Base-by-base conservation (phyloP, 2,329 filamentous ascomycete genomes). In the Aspergillus ustus region DNA sequence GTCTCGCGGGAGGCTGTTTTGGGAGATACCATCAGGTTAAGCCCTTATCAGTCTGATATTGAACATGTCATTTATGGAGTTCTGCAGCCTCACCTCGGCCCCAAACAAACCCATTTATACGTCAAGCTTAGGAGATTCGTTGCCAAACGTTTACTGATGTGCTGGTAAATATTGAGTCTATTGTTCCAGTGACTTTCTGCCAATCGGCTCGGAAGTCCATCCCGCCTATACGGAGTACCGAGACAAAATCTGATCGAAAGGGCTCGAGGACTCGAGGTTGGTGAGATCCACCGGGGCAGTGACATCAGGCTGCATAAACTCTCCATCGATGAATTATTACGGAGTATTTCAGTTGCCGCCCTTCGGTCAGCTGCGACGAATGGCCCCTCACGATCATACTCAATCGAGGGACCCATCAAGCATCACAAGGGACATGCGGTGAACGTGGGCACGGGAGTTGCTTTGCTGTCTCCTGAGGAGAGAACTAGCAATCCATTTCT, bases 291-390 rank as follows among this genome's bases (percentile, higher is more conserved):
- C 52, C 34, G 25, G 20, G 13, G 15, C 29, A 55, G 69, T 70
- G 64, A 69, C 66, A 62, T 70, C 68, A 69, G 43, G 34, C 34
- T 66, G 67, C 67, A 69, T 65, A 45, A 37, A 19, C 25, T 46
- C 40, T 37, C 49, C 46, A 11, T 40, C 57, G 52, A 31, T 44
- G 20, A 29, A 56, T 51, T 25, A 56, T 51, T 25, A 43, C 48
- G 22, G 46, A 57, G 46, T 57, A 52, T 57, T 57, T 45, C 15
- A 50, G 51, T 44, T 56, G 44, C 53, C 53, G 34, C 34, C 31
- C 52, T 45, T n/a, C 37, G 52, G 51, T 55, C 46, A 55, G 58
- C 34, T 56, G 44, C 34, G 34, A 40, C 34, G 15, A 11, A 15
- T 40, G 34, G 34, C 34, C 34, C 34, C 34, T 40, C 34, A 40